These are phyloP conservation scores for Penicillium sp. DNA, from an alignment of 2,329 filamentous ascomycete species.

Conservation along the genomic window DNA sequence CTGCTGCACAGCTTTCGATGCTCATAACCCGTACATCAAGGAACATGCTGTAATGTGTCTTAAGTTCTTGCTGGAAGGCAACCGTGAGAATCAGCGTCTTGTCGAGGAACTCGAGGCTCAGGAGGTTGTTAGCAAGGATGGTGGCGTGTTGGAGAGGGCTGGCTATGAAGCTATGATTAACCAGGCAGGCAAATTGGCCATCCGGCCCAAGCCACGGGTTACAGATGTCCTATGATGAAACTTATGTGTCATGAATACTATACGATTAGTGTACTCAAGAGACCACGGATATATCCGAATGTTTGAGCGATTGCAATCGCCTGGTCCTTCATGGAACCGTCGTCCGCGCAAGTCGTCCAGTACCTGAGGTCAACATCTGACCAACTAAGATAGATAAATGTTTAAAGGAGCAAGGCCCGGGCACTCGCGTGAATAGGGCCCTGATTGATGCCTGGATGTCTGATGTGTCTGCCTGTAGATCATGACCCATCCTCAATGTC, in stretches of 20 bases:
- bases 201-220: slow-evolving; percentile 34
- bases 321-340: too few relatives aligned
- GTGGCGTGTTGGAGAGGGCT: slow-evolving; percentile 40
- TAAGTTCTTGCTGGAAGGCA: slow-evolving; percentile 62
- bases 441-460: too few relatives aligned
- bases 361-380: too few relatives aligned
- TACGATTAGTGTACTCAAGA: slow-evolving; percentile 1
- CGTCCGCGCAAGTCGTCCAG: too few relatives aligned
- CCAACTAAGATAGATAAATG: too few relatives aligned
- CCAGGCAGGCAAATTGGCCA: slow-evolving; percentile 42
- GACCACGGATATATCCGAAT: not conserved
- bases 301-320: not conserved
- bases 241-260: slow-evolving; percentile 5
- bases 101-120: slow-evolving; percentile 48
- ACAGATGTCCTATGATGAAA: slow-evolving; percentile 8
- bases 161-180: slow-evolving; percentile 45
- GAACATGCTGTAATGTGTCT: slow-evolving; percentile 85
- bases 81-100: slow-evolving; percentile 52
- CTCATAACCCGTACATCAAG: slow-evolving; percentile 89
- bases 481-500: too few relatives aligned
- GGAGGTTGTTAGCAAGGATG: slow-evolving; percentile 42
- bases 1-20: slow-evolving; percentile 86
- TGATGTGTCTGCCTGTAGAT: too few relatives aligned
- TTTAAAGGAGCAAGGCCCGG: too few relatives aligned
- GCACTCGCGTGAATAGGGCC: too few relatives aligned